These are phyloP conservation scores for Colletotrichum sp. DNA, from an alignment of 2,329 filamentous ascomycete genomes.

Conservation along the genomic window DNA sequence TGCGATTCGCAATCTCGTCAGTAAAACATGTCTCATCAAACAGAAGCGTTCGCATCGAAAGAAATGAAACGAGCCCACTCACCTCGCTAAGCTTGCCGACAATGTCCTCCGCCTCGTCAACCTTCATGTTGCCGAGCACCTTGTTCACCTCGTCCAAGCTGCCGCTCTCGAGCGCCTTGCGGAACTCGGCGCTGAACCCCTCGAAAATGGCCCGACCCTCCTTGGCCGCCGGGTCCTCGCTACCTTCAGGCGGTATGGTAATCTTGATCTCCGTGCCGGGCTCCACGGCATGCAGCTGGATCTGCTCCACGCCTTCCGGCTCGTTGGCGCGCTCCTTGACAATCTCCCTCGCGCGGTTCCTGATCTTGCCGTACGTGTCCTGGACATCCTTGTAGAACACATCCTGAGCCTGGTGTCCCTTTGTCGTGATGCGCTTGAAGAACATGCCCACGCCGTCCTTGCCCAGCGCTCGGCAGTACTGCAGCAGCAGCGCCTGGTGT, in stretches of 20 bases:
- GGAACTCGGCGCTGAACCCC: slow-evolving; percentile 80
- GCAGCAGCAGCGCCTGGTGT: slow-evolving; percentile 88
- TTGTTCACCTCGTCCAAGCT: slow-evolving; percentile 68
- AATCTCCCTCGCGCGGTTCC: slow-evolving; percentile 77
- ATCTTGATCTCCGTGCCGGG: slow-evolving; percentile 93
- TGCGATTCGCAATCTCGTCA: slow-evolving; percentile 35
- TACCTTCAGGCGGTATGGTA: slow-evolving; percentile 73
- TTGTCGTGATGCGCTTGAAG: slow-evolving; percentile 94
- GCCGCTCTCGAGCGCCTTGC: slow-evolving; percentile 84
- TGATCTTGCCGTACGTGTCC: slow-evolving; percentile 84
- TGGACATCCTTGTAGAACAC: slow-evolving; percentile 94
- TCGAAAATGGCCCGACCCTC: slow-evolving; percentile 80
- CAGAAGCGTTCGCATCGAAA: not conserved
- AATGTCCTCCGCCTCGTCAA: slow-evolving; percentile 85
- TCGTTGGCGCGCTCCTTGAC: slow-evolving; percentile 57
- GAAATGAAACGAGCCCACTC: slow-evolving; percentile 19
- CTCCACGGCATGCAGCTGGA: slow-evolving; percentile 95
- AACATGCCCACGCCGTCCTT: slow-evolving; percentile 89
- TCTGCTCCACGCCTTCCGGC: slow-evolving; percentile 81
- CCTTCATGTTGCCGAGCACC: slow-evolving; percentile 83
- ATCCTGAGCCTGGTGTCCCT: slow-evolving; percentile 86
- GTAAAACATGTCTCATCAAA: slow-evolving; percentile 18
- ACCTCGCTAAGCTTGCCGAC: slow-evolving; percentile 80
- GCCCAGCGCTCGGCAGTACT: slow-evolving; percentile 92
- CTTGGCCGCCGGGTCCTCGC: slow-evolving; percentile 68